Evolutionary conservation across 2,329 filamentous ascomycete species (phyloP), one percentile per base, ranked within the genome.

Genomic region (Diaporthe sp.): DNA sequence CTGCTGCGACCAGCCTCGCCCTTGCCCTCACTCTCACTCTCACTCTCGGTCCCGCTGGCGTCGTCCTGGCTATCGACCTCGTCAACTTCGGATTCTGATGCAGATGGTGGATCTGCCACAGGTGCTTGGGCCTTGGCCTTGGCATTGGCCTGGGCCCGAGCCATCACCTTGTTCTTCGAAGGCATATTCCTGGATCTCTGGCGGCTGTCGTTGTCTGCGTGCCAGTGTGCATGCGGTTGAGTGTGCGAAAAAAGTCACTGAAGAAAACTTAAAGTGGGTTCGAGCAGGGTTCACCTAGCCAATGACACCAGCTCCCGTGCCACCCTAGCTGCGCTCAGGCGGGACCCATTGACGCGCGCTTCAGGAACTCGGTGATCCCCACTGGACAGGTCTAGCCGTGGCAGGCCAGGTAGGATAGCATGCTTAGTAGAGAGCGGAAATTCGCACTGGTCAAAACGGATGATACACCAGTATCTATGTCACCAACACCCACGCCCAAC

Each of bases 1-100:
- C 31, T 49, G 13, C 51, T 58, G n/a, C 25, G 55, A 17, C 78
- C 81, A 63, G 70, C 70, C 72, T n/a, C 78, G 75, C 75, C 80
- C 79, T 79, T 81, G 63, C 65, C 70, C 72, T 58, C 78, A 77
- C 25, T 51, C 55, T 34, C 78, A 77, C 74, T 80, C 79, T 58
- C 78, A 77, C 70, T 74, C 73, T 44, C 78, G 73, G 49, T 28
- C 65, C 76, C 77, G 74, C 57, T 71, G 34, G 53, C 60, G 39
- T 34, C 34, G 49, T 49, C 72, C 8, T 72, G 37, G 60, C 53
- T 49, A 31, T 37, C 20, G 25, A 68, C 15, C 4, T 47, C 55
- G 20, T 71, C 70, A 20, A 25, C 57, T n/a, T 67, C 57, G 17
- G 73, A 68, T 34, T 55, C 75, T 20, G 63, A 53, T 15, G 57